phyloP scores from a whole-genome alignment of 2,329 filamentous ascomycete genomes.

The Gliomastix tumulicola region DNA sequence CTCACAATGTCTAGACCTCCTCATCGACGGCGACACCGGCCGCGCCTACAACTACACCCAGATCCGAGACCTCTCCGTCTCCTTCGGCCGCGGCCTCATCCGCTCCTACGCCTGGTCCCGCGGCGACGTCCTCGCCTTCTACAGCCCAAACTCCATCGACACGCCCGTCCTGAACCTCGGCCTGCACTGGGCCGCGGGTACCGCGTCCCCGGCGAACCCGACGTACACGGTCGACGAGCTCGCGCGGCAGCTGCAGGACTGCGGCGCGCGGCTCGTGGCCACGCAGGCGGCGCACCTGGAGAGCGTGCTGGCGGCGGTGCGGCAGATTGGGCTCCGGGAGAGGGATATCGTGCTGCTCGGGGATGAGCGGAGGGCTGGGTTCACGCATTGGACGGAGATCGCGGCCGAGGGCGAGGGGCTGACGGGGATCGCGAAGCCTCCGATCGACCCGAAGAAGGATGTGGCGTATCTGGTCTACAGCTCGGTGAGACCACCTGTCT shows the following conservation, averaged over 20 bases:
- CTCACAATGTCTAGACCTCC: constrained; percentile 52
- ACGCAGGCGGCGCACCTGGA: constrained; percentile 65
- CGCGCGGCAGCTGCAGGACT: constrained; percentile 75
- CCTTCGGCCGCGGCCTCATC: constrained; percentile 77
- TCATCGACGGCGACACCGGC: constrained; percentile 66
- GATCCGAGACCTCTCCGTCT: constrained; percentile 55
- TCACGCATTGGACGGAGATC: constrained; percentile 68
- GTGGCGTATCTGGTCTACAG: constrained; percentile 82
- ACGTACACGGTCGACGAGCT: constrained; percentile 80
- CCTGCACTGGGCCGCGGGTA: constrained; percentile 73
- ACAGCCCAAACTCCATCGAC: constrained; percentile 81
- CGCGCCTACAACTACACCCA: constrained; percentile 64
- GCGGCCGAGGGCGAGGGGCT: constrained; percentile 50
- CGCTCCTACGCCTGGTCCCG: constrained; percentile 71
- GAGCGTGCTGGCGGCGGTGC: constrained; percentile 60
- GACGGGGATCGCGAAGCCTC: constrained; percentile 32
- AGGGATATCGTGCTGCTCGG: constrained; percentile 73
- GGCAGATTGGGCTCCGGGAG: constrained; percentile 60
- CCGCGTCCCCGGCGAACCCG: constrained; percentile 81
- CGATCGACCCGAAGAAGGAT: constrained; percentile 62
- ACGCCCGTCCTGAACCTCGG: constrained; percentile 73
- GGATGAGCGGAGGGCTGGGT: constrained; percentile 52
- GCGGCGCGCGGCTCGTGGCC: constrained; percentile 64
- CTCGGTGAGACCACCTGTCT: constrained; percentile 44
- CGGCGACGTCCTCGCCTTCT: constrained; percentile 76